Base-by-base conservation (phyloP, 129 eudicot species). In the Flaveria trinervia region DNA sequence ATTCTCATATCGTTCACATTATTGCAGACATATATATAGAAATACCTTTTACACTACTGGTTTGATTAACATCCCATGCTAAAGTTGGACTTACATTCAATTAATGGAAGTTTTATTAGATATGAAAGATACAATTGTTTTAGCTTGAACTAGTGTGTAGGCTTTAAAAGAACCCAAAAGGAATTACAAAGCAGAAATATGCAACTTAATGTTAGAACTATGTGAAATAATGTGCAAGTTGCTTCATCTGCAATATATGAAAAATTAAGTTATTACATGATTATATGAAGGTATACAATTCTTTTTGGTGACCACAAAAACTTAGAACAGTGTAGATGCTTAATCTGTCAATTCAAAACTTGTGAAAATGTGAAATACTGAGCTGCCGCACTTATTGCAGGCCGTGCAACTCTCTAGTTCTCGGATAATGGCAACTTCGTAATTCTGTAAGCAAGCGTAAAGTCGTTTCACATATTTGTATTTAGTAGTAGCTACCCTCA, bases 381-480 rank as follows among this genome's bases (percentile, higher is more conserved):
- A 71, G 66, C 77, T 61, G 66, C 36, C 26, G 30, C 72, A 62
- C 52, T 79, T 71, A 71, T 59, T 59, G 36, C 76, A 68, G 77
- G 70, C n/a, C 70, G 46, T 70, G 71, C 33, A 50, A 25, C 50
- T 77, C 49, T 10, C n/a, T 77, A 68, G 33, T 26, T 68, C 75
- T 46, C 16, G 18, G 36, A 2, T 71, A 60, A 30, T 65, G 33
- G 49, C 28, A 71, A 16, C n/a, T 52, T 17, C 2, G 75, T 77
- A 68, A 51, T 77, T 52, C 26, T 39, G 44, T 73, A 56, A 73
- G 54, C 65, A 60, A 65, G 65, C 28, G 28, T 48, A 45, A 9
- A 30, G 49, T 65, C 57, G 23, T 68, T 77, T 67, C 45, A 46
- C 77, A 78, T 70, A 43, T 44, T 41, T 69, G 81, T 55, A 77